phyloP scores from a whole-genome alignment of 2,329 filamentous ascomycete species.

The Emydomyces testavorans region DNA sequence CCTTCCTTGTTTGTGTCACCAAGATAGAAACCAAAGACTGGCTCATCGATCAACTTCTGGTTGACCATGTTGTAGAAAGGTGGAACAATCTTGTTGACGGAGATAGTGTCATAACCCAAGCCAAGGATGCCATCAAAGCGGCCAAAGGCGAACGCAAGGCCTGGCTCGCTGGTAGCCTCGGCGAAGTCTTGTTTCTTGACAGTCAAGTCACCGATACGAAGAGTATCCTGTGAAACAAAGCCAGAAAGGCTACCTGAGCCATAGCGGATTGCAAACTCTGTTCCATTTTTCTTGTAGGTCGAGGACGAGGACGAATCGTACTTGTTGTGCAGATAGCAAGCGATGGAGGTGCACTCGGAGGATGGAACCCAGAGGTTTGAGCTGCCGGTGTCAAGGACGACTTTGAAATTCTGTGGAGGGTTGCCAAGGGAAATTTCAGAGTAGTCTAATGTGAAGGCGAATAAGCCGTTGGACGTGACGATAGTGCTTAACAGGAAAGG shows the following conservation, averaged over 20 bases:
- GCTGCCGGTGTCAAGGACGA: constrained; percentile 94
- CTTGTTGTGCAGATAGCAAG: constrained; percentile 93
- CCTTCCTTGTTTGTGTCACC: constrained; percentile 59
- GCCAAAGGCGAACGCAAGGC: constrained; percentile 93
- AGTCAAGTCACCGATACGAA: constrained; percentile 78
- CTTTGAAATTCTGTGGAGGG: constrained; percentile 92
- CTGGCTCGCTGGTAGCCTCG: constrained; percentile 90
- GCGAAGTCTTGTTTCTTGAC: constrained; percentile 89
- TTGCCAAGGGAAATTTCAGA: constrained; percentile 89
- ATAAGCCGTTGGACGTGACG: neutral
- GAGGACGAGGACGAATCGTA: constrained; percentile 86
- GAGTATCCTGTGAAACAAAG: constrained; percentile 78
- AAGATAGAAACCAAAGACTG: constrained; percentile 94
- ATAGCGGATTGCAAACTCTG: constrained; percentile 84
- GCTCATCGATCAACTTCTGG: constrained; percentile 78
- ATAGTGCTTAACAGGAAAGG: neutral
- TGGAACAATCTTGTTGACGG: constrained; percentile 88
- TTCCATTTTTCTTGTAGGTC: constrained; percentile 88
- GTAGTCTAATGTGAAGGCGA: constrained; percentile 55
- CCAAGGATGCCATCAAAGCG: constrained; percentile 95
- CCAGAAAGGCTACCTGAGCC: constrained; percentile 89
- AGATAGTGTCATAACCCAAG: constrained; percentile 87
- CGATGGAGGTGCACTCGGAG: constrained; percentile 79
- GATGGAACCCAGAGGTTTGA: constrained; percentile 99
- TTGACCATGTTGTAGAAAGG: constrained; percentile 95